Base-by-base conservation (phyloP, 2,329 filamentous ascomycete genomes). In the Penicillium sp. region DNA sequence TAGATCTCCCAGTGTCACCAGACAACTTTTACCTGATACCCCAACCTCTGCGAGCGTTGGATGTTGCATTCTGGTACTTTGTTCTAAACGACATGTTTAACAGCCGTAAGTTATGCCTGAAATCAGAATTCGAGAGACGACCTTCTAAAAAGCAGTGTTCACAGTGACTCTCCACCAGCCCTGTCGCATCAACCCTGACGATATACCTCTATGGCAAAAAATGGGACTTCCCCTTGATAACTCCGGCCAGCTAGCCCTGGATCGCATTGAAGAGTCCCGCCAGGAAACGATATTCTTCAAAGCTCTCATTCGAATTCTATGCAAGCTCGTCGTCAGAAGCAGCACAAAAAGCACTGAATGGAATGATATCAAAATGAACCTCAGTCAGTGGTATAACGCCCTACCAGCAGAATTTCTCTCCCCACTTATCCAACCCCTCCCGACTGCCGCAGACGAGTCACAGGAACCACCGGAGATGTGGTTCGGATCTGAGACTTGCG, bases 71-170 rank as follows among this genome's bases (percentile, higher is more conserved):
- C 34, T 63, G 60, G 60, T 59, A 51, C 28, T 57, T 56, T 37
- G 56, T 55, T 1, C 11, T 61, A 1, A 51, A 63, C 42, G 60
- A 63, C 28, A 54, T 61, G 42, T 13, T 61, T 13, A 55, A 61
- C 40, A 36, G 49, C 23, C 56, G 60, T 61, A 28, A 48, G 60
- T 54, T 3, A 37, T 9, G 5, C 14, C 10, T 21, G 40, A 18
- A 29, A 16, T 29, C 4, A 11, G 5, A 3, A 7, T 16, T 29
- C n/a, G 7, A n/a, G 10, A 5, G 24, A 1, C 10, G 3, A 19
- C 48, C 31, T 29, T n/a, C 18, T 6, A n/a, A n/a, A n/a, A n/a
- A n/a, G n/a, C n/a, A n/a, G n/a, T n/a, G 5, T 23, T 10, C n/a
- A 26, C 34, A 56, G 49, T 56, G 3, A 31, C 43, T 16, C 45